Evolutionary conservation across 345 rosid species (phyloP).

Genomic region (Gossypium sturtianum): DNA sequence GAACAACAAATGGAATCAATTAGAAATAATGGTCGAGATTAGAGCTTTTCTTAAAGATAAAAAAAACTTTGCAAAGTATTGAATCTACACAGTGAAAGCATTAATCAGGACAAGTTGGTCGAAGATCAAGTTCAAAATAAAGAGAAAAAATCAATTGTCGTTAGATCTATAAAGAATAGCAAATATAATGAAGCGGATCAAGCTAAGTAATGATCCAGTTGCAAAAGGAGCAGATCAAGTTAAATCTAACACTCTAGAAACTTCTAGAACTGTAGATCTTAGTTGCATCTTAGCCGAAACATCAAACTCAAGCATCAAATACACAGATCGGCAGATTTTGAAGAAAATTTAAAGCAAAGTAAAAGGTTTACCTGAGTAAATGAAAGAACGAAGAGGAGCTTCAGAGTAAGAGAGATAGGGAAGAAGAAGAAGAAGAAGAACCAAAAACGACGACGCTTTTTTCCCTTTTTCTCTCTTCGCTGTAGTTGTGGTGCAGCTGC

Average conservation of each 20-base stretch:
- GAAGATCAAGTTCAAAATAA: background rate
- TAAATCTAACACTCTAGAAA: background rate
- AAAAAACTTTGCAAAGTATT: background rate
- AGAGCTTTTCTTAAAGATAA: background rate
- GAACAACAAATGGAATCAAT: background rate
- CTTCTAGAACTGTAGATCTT: conserved; percentile 21
- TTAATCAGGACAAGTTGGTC: background rate
- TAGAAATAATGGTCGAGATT: background rate
- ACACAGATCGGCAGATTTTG: conserved; percentile 13
- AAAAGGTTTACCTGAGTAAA: background rate
- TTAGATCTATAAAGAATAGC: background rate
- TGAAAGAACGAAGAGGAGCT: background rate
- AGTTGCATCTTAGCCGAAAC: background rate
- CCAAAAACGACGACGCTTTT: background rate
- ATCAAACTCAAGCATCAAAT: conserved; percentile 11
- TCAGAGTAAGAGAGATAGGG: background rate
- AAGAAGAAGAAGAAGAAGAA: background rate
- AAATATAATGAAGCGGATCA: background rate
- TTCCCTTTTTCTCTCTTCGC: background rate
- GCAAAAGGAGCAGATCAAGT: background rate
- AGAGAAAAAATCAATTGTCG: background rate
- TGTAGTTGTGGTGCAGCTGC: background rate
- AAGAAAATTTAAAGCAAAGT: background rate
- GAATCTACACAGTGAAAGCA: background rate
- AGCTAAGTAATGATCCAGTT: background rate